Percentiles rank a stretch among this genome's conserved stretches.
phyloP scores from a whole-genome alignment of 306 rosid genomes.

The Prunus persica region DNA sequence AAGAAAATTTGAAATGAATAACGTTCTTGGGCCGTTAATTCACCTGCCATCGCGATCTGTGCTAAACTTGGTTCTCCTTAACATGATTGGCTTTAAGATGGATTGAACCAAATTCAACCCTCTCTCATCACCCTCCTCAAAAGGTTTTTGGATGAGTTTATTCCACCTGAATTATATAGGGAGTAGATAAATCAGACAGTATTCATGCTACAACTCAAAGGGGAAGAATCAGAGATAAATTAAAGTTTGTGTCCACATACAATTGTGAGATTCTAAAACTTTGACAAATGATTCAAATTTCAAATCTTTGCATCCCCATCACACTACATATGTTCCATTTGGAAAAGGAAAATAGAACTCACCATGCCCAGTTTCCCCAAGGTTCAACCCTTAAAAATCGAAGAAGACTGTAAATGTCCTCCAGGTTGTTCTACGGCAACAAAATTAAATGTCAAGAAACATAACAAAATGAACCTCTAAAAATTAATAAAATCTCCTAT shows the following conservation, averaged over 20 bases:
- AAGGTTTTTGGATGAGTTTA: slow-evolving; percentile 92
- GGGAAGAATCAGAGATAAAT: slow-evolving; percentile 13
- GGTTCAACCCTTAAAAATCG: slow-evolving; percentile 94
- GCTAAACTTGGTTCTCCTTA: slow-evolving; percentile 91
- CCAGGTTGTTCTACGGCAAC: slow-evolving; percentile 70
- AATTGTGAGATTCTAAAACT: background rate
- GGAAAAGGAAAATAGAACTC: slow-evolving; percentile 19
- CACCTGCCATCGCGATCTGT: slow-evolving; percentile 88
- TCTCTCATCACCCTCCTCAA: slow-evolving; percentile 94
- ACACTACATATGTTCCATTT: background rate
- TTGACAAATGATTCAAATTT: background rate
- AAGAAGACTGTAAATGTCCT: slow-evolving; percentile 92
- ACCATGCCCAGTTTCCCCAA: slow-evolving; percentile 99
- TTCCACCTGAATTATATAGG: slow-evolving; percentile 80
- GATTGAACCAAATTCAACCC: slow-evolving; percentile 88
- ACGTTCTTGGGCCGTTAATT: slow-evolving; percentile 26
- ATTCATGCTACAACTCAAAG: slow-evolving; percentile 21
- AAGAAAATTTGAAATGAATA: slow-evolving; percentile 18
- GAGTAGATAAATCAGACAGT: slow-evolving; percentile 14
- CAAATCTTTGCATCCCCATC: background rate
- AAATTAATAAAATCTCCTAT: slow-evolving; percentile 12
- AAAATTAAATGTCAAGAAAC: slow-evolving; percentile 38
- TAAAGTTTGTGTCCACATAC: background rate
- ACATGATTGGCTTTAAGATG: slow-evolving; percentile 86
- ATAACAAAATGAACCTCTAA: slow-evolving; percentile 19